A percentile compares a stretch with the other conserved stretches of the same genome.
phyloP scores from a whole-genome alignment of 2,329 filamentous ascomycete genomes.

The Pseudogymnoascus sp. region DNA sequence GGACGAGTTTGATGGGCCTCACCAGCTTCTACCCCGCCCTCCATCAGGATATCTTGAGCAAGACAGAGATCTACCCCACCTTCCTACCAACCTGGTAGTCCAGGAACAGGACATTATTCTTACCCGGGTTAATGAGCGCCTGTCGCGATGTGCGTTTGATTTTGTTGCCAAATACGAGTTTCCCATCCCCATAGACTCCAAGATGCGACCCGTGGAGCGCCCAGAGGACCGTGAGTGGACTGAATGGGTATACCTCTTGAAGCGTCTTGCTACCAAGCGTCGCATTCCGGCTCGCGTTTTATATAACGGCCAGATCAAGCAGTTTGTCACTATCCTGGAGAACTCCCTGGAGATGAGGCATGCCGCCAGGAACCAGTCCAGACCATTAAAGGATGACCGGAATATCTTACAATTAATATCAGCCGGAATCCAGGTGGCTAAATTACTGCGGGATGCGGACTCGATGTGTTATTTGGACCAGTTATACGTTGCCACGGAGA shows the following conservation, averaged over 20 bases:
- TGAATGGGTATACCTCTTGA: conserved; percentile 84
- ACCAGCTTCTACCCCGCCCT: conserved; percentile 72
- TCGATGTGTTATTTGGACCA: conserved; percentile 78
- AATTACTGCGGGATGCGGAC: conserved; percentile 75
- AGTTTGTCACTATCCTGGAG: conserved; percentile 80
- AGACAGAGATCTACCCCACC: conserved; percentile 72
- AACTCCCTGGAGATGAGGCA: conserved; percentile 86
- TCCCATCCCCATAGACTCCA: conserved; percentile 64
- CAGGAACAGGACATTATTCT: conserved; percentile 81
- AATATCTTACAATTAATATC: conserved; percentile 85
- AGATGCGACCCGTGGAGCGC: conserved; percentile 70
- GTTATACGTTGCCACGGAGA: conserved; percentile 77
- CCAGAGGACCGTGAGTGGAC: conserved; percentile 81
- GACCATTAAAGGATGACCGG: conserved; percentile 79
- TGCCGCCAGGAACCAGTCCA: conserved; percentile 74
- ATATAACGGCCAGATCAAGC: conserved; percentile 87
- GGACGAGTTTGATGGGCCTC: conserved; percentile 84
- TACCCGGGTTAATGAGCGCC: conserved; percentile 72
- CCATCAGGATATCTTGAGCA: conserved; percentile 65
- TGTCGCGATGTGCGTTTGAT: conserved; percentile 81
- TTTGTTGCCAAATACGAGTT: conserved; percentile 91
- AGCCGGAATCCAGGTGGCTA: conserved; percentile 79
- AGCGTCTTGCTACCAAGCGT: conserved; percentile 77
- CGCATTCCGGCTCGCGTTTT: conserved; percentile 77
- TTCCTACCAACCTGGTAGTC: conserved; percentile 74